Evolutionary conservation across 441 rosid genomes (phyloP).

Genomic region (Hura crepitans): DNA sequence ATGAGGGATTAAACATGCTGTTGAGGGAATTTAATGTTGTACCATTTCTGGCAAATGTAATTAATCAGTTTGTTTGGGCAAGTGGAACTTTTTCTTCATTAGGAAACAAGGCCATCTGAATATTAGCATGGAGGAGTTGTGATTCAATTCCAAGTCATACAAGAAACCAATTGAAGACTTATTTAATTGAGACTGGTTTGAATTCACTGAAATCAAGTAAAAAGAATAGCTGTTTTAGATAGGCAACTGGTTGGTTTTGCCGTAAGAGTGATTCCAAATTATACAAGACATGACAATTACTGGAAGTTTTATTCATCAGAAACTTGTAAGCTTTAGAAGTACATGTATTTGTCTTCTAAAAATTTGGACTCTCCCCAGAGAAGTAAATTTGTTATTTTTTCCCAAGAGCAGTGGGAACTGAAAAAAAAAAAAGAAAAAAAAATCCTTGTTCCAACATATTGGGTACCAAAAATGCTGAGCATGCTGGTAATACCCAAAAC

Average conservation of each 20-base stretch:
- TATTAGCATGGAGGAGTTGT: neutral
- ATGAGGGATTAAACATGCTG: neutral
- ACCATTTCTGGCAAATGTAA: neutral
- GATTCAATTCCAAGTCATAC: neutral
- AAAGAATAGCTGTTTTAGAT: neutral
- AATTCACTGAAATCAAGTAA: neutral
- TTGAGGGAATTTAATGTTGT: neutral
- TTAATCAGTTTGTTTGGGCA: neutral
- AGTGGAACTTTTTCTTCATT: neutral
- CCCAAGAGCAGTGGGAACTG: neutral
- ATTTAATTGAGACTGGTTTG: neutral
- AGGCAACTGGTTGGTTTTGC: neutral
- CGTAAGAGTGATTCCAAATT: neutral
- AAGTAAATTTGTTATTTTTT: neutral
- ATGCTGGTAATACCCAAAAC: too few species aligned
- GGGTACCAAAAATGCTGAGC: neutral
- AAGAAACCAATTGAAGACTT: neutral
- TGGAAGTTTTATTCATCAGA: neutral
- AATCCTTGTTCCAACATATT: too few species aligned
- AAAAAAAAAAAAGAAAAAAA: too few species aligned
- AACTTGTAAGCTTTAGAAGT: neutral
- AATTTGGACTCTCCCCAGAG: too few species aligned
- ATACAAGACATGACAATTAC: neutral
- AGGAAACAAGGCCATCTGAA: neutral
- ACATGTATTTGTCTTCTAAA: too few species aligned